Percentiles rank a stretch among this genome's conserved stretches.
These are phyloP conservation scores for Plectosphaerella plurivora DNA, from an alignment of 2,329 filamentous ascomycete genomes.

Conservation along the genomic window DNA sequence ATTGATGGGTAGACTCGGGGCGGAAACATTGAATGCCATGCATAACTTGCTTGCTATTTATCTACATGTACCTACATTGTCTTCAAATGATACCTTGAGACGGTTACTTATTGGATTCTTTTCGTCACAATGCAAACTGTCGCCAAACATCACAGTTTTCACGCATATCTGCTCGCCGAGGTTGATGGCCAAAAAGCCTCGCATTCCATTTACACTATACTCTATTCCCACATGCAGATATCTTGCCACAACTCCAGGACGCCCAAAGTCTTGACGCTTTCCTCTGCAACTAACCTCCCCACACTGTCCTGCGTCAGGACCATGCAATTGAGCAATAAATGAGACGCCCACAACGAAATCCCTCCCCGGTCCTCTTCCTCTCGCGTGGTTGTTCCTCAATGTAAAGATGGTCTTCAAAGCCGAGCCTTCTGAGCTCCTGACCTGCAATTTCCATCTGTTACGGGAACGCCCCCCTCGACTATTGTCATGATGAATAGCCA, in stretches of 20 bases:
- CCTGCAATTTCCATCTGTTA: neutral
- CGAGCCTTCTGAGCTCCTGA: neutral
- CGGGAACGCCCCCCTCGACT: too few relatives aligned
- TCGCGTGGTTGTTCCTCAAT: neutral
- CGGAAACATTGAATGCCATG: conserved; percentile 4
- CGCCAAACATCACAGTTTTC: too few relatives aligned
- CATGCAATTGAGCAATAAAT: too few relatives aligned
- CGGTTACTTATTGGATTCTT: neutral
- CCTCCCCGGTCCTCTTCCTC: neutral
- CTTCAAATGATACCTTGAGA: neutral
- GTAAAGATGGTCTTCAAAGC: neutral
- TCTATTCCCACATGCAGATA: conserved; percentile 1
- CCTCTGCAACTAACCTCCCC: neutral
- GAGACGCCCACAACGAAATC: neutral
- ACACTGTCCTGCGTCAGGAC: too few relatives aligned
- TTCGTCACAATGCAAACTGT: too few relatives aligned
- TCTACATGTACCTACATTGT: neutral
- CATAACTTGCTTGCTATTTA: neutral
- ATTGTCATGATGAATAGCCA: too few relatives aligned
- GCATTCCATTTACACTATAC: conserved; percentile 2
- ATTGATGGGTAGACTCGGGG: conserved; percentile 32
- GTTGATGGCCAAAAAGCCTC: neutral
- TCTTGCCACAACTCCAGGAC: conserved; percentile 1
- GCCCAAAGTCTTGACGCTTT: conserved; percentile 1
- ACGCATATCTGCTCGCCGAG: neutral